A percentile compares a stretch with the other conserved stretches of the same genome.
phyloP scores from a whole-genome alignment of 768 basidiomycete species.

The Mycena rebaudengoi region DNA sequence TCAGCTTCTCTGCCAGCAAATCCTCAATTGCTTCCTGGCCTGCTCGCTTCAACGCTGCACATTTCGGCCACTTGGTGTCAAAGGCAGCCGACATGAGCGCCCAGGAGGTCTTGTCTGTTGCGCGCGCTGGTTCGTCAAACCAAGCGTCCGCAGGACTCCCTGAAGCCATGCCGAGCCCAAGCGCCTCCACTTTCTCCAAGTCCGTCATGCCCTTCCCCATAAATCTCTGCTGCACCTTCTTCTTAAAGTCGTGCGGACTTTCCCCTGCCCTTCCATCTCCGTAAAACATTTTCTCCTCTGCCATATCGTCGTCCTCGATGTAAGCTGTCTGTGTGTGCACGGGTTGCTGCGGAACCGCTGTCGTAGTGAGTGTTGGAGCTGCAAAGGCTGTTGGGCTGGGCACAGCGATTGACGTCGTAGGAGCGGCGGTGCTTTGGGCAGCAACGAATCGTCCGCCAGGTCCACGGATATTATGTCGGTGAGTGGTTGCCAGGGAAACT shows the following conservation, averaged over 20 bases:
- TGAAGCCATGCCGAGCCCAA: not conserved
- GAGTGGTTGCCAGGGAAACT: too few relatives aligned
- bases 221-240: not conserved
- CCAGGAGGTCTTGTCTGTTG: not conserved
- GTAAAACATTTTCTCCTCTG: constrained; percentile 3
- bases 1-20: not conserved
- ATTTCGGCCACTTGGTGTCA: not conserved
- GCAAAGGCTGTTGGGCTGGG: not conserved
- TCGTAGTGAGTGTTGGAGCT: not conserved
- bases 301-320: constrained; percentile 4
- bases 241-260: constrained; percentile 6
- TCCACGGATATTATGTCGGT: not conserved
- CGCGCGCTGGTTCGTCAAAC: constrained; percentile 1
- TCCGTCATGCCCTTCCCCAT: not conserved
- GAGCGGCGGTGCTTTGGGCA: not conserved
- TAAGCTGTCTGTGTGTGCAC: not conserved
- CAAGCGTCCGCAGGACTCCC: constrained; percentile 1
- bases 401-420: not conserved
- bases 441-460: not conserved
- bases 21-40: not conserved
- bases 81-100: not conserved
- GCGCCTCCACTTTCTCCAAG: not conserved
- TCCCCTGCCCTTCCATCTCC: constrained; percentile 2
- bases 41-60: not conserved
- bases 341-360: not conserved